Base-by-base conservation (phyloP, 2,329 filamentous ascomycete genomes). In the Colletotrichum plurivorum region DNA sequence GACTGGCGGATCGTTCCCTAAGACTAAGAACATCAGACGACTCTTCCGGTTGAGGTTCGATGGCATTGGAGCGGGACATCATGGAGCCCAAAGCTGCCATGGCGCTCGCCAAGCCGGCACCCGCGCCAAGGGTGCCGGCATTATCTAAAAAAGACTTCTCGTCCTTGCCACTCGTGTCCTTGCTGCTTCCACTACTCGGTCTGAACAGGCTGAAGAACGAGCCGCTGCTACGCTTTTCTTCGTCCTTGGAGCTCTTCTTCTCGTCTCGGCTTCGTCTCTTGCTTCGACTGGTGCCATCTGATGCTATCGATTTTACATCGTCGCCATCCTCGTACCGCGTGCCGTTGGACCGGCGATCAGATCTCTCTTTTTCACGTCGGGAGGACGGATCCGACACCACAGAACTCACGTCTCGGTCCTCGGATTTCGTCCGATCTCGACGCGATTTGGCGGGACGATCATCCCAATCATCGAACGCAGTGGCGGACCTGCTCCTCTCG, bases 81-180 rank as follows among this genome's bases (percentile, higher is more conserved):
- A 79, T 76, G 75, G 80, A 78, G 75, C 79, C 76, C 72, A 80
- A 72, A 68, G 79, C 81, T 75, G 79, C 80, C 72, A 80, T 84
- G 77, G 82, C 84, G 80, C 84, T 84, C 82, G 83, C 84, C 80
- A 87, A 78, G 87, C 89, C 89, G 88, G 83, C 89, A 91, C 89
- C 88, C 84, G 86, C 87, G 89, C 89, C 89, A 88, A 87, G 84
- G 86, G 85, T 91, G 86, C 83, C 89, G 89, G 89, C 87, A 85
- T 87, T 89, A 91, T 81, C 89, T 91, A 91, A 90, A 90, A 91
- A 91, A 91, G 85, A 79, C 78, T 82, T 81, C 71, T 71, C 69
- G 49, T 72, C 63, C 56, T 78, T 78, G 49, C 78, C 75, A 69
- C 71, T 66, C 72, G 71, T 77, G 58, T 80, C 77, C 64, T 80